These are phyloP conservation scores for Penstemon eatonii DNA, from an alignment of 257 asterid species.

Conservation along the genomic window DNA sequence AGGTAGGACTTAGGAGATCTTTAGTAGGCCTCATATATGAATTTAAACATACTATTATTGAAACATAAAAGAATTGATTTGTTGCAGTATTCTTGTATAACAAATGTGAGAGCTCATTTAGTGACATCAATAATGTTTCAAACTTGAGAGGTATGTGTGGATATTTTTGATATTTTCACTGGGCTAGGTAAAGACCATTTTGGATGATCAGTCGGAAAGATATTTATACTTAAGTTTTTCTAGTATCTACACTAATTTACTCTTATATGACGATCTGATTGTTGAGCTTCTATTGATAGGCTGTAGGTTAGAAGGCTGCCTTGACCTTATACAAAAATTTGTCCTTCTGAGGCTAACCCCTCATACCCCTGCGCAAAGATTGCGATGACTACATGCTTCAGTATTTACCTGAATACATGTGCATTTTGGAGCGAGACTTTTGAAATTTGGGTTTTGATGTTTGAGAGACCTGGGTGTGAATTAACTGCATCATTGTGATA, in stretches of 20 bases:
- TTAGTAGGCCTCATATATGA: neutral
- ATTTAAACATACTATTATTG: neutral
- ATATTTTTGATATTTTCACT: neutral
- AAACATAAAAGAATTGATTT: neutral
- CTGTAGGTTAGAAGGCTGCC: too few species aligned
- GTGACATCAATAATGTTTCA: neutral
- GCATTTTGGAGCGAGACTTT: neutral
- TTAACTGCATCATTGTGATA: neutral
- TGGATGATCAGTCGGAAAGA: neutral
- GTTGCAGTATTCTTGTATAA: neutral
- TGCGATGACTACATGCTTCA: neutral
- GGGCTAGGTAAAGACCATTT: neutral
- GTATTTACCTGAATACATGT: neutral
- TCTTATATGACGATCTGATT: neutral
- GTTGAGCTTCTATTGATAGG: too few species aligned
- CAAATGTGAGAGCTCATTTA: neutral
- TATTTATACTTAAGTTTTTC: constrained; percentile 4
- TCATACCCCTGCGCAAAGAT: neutral
- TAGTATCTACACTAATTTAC: neutral
- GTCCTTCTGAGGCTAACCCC: too few species aligned
- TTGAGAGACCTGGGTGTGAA: neutral
- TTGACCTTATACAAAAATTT: too few species aligned
- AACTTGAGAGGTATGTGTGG: neutral
- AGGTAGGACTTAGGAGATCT: neutral
- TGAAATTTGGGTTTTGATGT: neutral